Base-by-base conservation (phyloP, 2,329 filamentous ascomycete species). In the Trichoderma oligosporum region DNA sequence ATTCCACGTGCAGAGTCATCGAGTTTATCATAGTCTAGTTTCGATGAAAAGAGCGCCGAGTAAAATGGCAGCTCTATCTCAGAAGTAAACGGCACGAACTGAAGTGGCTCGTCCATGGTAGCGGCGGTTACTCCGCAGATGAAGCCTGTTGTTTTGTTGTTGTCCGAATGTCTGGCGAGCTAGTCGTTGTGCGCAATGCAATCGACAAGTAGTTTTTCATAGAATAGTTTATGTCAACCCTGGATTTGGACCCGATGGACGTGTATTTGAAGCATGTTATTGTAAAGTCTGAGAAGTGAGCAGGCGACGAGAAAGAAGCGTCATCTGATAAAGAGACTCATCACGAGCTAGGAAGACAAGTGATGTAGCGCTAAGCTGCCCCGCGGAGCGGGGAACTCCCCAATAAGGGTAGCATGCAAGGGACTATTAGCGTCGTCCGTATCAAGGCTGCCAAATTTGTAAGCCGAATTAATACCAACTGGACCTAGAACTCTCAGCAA, bases 1-100 rank as follows among this genome's bases (percentile, higher is more conserved):
- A 97, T 82, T 60, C 87, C 86, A 42, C 93, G 88, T 22, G 91
- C 89, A 8, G 92, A 96, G 72, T 96, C 93, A 76, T 97, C 89
- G 51, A 99, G 89, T 75, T 92, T 96, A 76, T 97, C 94, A 81
- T 96, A 87, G 71, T 97, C 91, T 70, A 99, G 91, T 76, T 99
- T 99, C 63, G 88, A 88, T 5, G 87, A 85, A 59, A 95, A 94
- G n/a, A 99, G 83, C 4, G 91, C 87, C 44, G 89, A 88, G 71
- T 97, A 99, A 74, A 99, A 99, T 42, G 91, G 90, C 41, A 97
- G 81, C 71, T 99, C 94, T 68, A 97, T 91, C 74, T 97, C 91
- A 47, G 93, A 96, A 38, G 87, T 84, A 78, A 96, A 97, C 1
- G 93, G 87, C 60, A 91, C 90, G 73, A 92, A 99, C 76, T 82